These are phyloP conservation scores for Mycena pura DNA, from an alignment of 768 basidiomycete species.

Conservation along the genomic window DNA sequence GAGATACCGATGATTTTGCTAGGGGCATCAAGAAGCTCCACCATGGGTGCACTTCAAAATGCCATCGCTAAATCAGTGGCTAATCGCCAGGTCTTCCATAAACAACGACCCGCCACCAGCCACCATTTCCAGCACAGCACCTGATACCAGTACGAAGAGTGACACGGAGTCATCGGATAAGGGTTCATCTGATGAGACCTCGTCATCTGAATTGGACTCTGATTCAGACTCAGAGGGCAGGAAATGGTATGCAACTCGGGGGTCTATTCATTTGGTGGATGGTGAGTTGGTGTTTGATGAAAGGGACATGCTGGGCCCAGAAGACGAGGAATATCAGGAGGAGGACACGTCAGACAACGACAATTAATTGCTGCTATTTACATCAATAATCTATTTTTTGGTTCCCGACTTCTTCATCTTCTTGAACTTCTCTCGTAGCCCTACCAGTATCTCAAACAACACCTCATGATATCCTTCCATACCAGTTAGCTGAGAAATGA, in stretches of 20 bases:
- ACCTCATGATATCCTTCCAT: background rate
- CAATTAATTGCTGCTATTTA: background rate
- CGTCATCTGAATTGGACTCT: background rate
- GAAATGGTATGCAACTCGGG: background rate
- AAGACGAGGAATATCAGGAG: background rate
- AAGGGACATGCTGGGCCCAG: slow-evolving; percentile 3
- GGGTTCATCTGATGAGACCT: background rate
- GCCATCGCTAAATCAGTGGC: slow-evolving; percentile 4
- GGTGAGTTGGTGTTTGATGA: background rate
- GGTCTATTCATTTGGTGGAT: background rate
- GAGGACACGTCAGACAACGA: background rate
- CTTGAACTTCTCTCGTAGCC: background rate
- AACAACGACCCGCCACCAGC: background rate
- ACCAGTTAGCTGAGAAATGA: background rate
- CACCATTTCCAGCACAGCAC: background rate
- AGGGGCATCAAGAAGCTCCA: slow-evolving; percentile 20
- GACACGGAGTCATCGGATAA: no score
- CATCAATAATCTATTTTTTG: background rate
- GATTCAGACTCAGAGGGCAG: background rate
- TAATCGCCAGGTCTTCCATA: background rate
- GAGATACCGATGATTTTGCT: slow-evolving; percentile 25
- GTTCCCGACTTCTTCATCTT: background rate
- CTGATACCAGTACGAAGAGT: background rate
- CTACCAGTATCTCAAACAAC: background rate
- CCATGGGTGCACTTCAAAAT: slow-evolving; percentile 15